A percentile compares a stretch with the other conserved stretches of the same genome.
phyloP scores from a whole-genome alignment of 768 basidiomycete species.

The Lyophyllum atratum region DNA sequence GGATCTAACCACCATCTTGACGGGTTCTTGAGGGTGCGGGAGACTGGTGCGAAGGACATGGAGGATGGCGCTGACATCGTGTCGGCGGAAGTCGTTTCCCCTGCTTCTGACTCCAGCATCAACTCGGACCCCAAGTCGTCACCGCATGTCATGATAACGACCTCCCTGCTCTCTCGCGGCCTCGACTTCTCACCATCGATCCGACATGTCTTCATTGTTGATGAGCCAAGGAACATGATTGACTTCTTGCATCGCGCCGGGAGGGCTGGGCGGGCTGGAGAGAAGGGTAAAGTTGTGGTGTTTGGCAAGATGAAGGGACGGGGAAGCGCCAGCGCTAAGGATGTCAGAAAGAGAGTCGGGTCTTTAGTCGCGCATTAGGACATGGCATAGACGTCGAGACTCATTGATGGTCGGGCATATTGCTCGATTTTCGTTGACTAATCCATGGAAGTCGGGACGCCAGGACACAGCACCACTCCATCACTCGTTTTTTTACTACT shows the following conservation, averaged over 20 bases:
- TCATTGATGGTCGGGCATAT: not conserved
- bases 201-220: conserved; percentile 83
- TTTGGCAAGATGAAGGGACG: conserved; percentile 73
- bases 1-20: conserved; percentile 80
- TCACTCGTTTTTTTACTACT: not conserved
- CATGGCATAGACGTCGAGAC: not conserved
- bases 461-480: not conserved
- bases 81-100: conserved; percentile 4
- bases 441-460: not conserved
- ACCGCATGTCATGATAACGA: conserved; percentile 81
- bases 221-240: conserved; percentile 86
- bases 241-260: conserved; percentile 95
- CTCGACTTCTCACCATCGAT: conserved; percentile 83
- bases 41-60: conserved; percentile 8
- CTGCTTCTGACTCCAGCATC: conserved; percentile 5
- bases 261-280: conserved; percentile 74
- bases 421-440: not conserved
- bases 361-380: conserved; percentile 30
- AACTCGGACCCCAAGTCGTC: conserved; percentile 32
- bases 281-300: conserved; percentile 69
- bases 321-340: conserved; percentile 53
- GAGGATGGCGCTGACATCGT: not conserved
- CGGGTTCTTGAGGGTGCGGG: conserved; percentile 58
- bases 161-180: conserved; percentile 87
- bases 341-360: conserved; percentile 52